phyloP scores from a whole-genome alignment of 805 yeast genomes.

The Yarrowia porcina region DNA sequence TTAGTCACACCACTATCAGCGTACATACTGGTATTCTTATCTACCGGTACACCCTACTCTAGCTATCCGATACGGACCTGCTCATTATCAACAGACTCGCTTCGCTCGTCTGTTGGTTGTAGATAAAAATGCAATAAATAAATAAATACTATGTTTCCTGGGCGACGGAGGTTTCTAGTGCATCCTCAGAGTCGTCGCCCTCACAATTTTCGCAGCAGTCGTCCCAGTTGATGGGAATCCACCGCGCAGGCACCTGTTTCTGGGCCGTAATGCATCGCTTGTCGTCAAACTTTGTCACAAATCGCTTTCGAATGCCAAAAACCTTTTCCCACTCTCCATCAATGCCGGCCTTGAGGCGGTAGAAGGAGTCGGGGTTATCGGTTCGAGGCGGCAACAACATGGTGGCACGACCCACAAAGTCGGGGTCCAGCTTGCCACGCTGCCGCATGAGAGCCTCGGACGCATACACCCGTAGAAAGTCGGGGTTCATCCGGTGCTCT shows the following conservation, averaged over 20 bases:
- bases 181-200: not conserved
- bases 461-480: conserved; percentile 38
- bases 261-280: conserved; percentile 3
- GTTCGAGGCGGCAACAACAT: conserved; percentile 37
- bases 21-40: too few species aligned
- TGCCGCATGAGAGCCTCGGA: conserved; percentile 38
- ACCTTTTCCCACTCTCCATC: conserved; percentile 31
- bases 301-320: conserved; percentile 33
- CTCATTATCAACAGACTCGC: too few species aligned
- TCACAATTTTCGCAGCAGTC: conserved; percentile 1
- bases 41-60: too few species aligned
- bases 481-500: conserved; percentile 38
- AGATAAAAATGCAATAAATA: conserved; percentile 22
- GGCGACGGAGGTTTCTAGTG: not conserved
- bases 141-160: conserved; percentile 18
- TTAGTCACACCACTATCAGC: not conserved
- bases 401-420: conserved; percentile 37
- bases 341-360: conserved; percentile 21
- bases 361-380: conserved; percentile 20
- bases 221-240: conserved; percentile 7
- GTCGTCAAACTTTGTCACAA: conserved; percentile 27
- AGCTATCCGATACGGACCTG: too few species aligned
- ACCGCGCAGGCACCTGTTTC: conserved; percentile 18
- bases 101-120: too few species aligned
- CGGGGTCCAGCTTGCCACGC: conserved; percentile 38